Conservation (phyloP, 179 eudicot species). For the Actinidia chinensis region DNA sequence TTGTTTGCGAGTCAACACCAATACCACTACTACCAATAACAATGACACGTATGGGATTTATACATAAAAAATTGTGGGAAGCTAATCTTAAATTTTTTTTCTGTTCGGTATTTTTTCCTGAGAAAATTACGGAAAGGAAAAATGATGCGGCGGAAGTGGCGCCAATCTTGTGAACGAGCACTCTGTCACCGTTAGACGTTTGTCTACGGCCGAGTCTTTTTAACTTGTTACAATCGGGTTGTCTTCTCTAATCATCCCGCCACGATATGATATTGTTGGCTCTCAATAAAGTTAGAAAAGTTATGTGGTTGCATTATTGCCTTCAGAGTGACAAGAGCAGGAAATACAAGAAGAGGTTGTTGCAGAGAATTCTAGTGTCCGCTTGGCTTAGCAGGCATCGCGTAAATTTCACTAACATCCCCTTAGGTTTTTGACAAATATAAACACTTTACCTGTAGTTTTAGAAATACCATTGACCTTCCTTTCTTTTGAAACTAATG, state of each 20-base stretch:
- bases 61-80: neutral
- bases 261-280: neutral
- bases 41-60: neutral
- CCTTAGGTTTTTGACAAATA: too few species aligned
- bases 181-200: neutral
- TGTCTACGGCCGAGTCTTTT: constrained; percentile 1
- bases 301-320: too few species aligned
- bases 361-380: too few species aligned
- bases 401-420: too few species aligned
- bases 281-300: neutral
- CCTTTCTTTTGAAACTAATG: too few species aligned
- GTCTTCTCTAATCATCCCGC: neutral
- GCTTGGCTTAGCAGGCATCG: too few species aligned
- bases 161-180: constrained; percentile 4
- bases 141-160: constrained; percentile 5
- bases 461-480: too few species aligned
- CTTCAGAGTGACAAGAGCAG: too few species aligned
- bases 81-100: neutral
- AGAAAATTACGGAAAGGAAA: neutral
- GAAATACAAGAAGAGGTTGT: too few species aligned
- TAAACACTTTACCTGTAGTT: too few species aligned
- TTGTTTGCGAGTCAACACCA: constrained; percentile 14
- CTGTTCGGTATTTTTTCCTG: constrained; percentile 3
- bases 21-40: neutral
- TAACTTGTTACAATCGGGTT: neutral